Conservation (phyloP, 176 grass and related monocot genomes). For the Ensete ventricosum region DNA sequence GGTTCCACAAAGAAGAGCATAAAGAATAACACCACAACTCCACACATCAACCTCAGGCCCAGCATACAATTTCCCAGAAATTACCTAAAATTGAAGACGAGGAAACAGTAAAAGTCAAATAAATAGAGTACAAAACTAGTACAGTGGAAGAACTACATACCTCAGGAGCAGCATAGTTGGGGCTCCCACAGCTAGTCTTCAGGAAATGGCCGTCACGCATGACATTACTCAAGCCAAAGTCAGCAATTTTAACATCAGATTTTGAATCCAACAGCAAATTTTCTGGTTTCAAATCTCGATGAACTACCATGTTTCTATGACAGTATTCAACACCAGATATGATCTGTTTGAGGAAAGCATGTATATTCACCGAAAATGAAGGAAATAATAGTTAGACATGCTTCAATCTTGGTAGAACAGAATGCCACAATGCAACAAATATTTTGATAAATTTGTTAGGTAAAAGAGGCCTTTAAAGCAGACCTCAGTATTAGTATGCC, state of each 20-base stretch:
- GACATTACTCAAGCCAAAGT: conserved; percentile 98
- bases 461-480: neutral
- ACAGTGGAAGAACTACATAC: conserved; percentile 20
- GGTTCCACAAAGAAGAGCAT: conserved; percentile 90
- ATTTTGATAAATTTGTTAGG: no score
- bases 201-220: conserved; percentile 97
- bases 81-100: conserved; percentile 37
- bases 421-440: neutral
- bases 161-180: conserved; percentile 97
- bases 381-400: neutral
- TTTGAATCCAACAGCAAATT: conserved; percentile 93
- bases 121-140: conserved; percentile 18
- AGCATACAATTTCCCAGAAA: conserved; percentile 85
- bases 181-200: conserved; percentile 97
- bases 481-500: neutral
- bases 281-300: conserved; percentile 94
- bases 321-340: conserved; percentile 96
- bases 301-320: conserved; percentile 98
- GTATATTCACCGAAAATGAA: conserved; percentile 23
- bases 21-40: conserved; percentile 96
- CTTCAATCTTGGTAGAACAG: neutral
- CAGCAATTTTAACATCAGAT: conserved; percentile 87
- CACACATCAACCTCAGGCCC: conserved; percentile 97
- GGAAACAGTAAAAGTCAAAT: neutral
- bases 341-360: conserved; percentile 21